phyloP scores from a whole-genome alignment of 2,329 filamentous ascomycete genomes.

The Amphichorda felina region DNA sequence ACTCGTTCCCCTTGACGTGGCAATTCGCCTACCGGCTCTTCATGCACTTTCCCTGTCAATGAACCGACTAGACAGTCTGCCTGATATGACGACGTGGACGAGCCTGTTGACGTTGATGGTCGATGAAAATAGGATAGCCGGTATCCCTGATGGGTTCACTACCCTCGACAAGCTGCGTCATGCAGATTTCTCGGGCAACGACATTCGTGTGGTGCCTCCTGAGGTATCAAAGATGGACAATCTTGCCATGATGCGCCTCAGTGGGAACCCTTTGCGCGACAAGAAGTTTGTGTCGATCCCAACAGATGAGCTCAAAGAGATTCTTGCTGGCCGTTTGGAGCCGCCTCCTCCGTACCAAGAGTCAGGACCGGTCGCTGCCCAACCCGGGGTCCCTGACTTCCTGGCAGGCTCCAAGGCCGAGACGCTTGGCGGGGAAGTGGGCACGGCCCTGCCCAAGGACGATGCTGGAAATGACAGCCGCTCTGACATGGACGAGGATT shows the following conservation, averaged over 20 bases:
- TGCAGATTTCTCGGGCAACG: slow-evolving; percentile 77
- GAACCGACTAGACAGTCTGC: slow-evolving; percentile 65
- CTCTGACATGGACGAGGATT: slow-evolving; percentile 42
- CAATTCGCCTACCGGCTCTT: slow-evolving; percentile 56
- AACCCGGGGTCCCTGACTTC: slow-evolving; percentile 9
- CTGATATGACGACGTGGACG: slow-evolving; percentile 63
- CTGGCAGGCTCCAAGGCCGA: slow-evolving; percentile 10
- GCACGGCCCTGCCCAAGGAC: slow-evolving; percentile 1
- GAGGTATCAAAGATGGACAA: slow-evolving; percentile 70
- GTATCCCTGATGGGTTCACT: slow-evolving; percentile 66
- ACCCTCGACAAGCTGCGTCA: slow-evolving; percentile 56
- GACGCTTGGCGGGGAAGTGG: not conserved
- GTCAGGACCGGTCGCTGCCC: slow-evolving; percentile 4
- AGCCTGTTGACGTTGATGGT: slow-evolving; percentile 62
- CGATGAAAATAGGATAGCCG: slow-evolving; percentile 69
- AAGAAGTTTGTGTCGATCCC: slow-evolving; percentile 74
- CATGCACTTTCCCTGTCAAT: slow-evolving; percentile 66
- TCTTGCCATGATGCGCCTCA: slow-evolving; percentile 62
- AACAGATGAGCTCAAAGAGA: slow-evolving; percentile 70
- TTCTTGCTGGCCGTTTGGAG: slow-evolving; percentile 54
- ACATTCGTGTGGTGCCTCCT: slow-evolving; percentile 64
- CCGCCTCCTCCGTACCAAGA: slow-evolving; percentile 33
- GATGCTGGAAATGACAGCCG: slow-evolving; percentile 28
- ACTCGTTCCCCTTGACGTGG: slow-evolving; percentile 28
- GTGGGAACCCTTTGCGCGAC: slow-evolving; percentile 83